Percentiles rank a stretch among this genome's conserved stretches.
Evolutionary conservation across 1,139 yeast species (phyloP).

Genomic region (Geotrichum fermentans): DNA sequence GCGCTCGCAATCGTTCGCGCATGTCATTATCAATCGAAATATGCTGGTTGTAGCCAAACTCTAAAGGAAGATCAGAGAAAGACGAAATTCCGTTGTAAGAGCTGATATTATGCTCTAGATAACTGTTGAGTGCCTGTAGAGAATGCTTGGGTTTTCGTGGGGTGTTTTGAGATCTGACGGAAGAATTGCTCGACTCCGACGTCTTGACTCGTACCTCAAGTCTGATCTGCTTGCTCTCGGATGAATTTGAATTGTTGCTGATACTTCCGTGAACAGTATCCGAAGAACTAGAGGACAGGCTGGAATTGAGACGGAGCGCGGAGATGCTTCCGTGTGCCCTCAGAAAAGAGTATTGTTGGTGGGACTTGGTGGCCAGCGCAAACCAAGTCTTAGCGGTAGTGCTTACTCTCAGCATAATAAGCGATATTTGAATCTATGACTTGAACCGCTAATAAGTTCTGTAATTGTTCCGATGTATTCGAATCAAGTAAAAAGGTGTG

Average conservation of each 20-base stretch:
- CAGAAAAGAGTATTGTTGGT: background rate
- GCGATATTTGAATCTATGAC: background rate
- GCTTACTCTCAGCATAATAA: conserved; percentile 3
- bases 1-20: conserved; percentile 46
- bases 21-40: conserved; percentile 45
- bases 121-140: conserved; percentile 19
- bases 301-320: background rate
- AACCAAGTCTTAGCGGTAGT: background rate
- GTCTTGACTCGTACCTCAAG: conserved; percentile 5
- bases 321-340: background rate
- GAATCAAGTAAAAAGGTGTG: background rate
- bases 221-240: background rate
- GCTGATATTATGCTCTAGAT: conserved; percentile 27
- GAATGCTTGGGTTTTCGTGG: conserved; percentile 9
- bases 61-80: conserved; percentile 49
- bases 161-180: background rate
- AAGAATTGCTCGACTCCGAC: background rate
- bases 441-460: background rate
- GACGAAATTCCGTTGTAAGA: conserved; percentile 33
- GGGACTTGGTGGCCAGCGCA: background rate
- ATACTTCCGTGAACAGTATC: too few relatives aligned
- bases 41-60: conserved; percentile 57
- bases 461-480: background rate
- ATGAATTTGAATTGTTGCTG: too few relatives aligned
- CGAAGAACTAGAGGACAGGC: background rate